A percentile compares a stretch with the other conserved stretches of the same genome.
Evolutionary conservation across 805 yeast genomes (phyloP).

Genomic region (Myxozyma mucilagina): DNA sequence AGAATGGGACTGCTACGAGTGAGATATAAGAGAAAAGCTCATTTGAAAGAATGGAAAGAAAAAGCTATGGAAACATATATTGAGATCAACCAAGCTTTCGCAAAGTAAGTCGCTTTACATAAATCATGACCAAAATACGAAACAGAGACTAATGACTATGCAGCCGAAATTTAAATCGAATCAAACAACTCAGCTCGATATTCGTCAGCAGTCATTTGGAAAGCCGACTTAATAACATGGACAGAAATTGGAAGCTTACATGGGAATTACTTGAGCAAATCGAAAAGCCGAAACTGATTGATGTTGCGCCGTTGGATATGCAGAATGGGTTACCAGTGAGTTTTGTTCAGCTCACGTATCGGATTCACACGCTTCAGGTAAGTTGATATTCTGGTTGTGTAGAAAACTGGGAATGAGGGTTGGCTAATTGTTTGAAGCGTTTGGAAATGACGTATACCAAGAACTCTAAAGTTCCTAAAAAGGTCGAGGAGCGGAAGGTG

Average conservation of each 20-base stretch:
- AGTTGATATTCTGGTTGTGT: not conserved
- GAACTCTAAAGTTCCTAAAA: conserved; percentile 12
- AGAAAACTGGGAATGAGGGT: not conserved
- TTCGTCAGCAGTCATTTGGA: conserved; percentile 18
- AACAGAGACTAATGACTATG: not conserved
- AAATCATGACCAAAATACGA: not conserved
- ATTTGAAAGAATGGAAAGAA: conserved; percentile 13
- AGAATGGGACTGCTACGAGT: conserved; percentile 9
- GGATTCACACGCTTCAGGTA: conserved; percentile 24
- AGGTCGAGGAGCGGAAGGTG: conserved; percentile 10
- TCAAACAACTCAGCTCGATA: conserved; percentile 14
- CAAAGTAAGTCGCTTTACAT: conserved; percentile 13
- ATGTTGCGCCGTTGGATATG: conserved; percentile 17
- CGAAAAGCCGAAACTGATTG: conserved; percentile 12
- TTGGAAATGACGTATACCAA: conserved; percentile 13
- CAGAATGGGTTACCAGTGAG: conserved; percentile 14
- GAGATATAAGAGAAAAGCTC: conserved; percentile 6
- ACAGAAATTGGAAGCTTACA: conserved; percentile 14
- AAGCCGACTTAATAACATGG: conserved; percentile 26
- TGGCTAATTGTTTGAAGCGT: not conserved
- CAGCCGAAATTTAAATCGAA: conserved; percentile 2
- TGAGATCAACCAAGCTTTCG: conserved; percentile 21
- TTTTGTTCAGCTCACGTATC: conserved; percentile 20
- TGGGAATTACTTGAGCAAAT: conserved; percentile 20
- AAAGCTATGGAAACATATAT: conserved; percentile 11